Conservation (phyloP, 2,329 filamentous ascomycete genomes). For the Aspergillus pseudoglaucus region DNA sequence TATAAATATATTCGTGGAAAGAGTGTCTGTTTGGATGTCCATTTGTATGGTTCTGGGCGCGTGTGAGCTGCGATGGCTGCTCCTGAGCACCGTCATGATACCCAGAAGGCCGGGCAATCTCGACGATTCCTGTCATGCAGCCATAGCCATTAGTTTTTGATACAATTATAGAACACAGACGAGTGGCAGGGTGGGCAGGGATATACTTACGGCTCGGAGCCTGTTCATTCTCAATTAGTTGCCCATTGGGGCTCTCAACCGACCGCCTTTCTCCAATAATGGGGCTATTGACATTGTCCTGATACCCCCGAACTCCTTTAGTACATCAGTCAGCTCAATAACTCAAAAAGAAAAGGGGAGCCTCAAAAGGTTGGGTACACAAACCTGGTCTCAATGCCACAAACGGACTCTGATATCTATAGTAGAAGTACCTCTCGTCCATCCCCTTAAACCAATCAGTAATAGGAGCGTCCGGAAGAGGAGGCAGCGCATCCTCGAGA, state of each 20-base stretch:
- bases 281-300: background rate
- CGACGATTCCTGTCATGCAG: too few species aligned
- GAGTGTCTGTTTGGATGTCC: too few species aligned
- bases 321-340: background rate
- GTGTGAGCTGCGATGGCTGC: too few species aligned
- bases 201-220: background rate
- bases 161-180: too few species aligned
- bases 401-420: conserved; percentile 5
- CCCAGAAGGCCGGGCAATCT: too few species aligned
- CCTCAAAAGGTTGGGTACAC: background rate
- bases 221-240: background rate
- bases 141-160: too few species aligned
- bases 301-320: background rate
- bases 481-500: conserved; percentile 17
- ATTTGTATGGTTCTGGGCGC: too few species aligned
- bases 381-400: conserved; percentile 1
- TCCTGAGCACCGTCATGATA: too few species aligned
- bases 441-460: conserved; percentile 2
- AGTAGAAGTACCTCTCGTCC: conserved; percentile 1
- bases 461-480: conserved; percentile 9
- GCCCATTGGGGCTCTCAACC: background rate
- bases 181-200: too few species aligned
- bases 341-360: background rate
- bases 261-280: background rate
- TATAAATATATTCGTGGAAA: too few species aligned